Evolutionary conservation across 257 asterid species (phyloP).

Genomic region (Lantana camara): DNA sequence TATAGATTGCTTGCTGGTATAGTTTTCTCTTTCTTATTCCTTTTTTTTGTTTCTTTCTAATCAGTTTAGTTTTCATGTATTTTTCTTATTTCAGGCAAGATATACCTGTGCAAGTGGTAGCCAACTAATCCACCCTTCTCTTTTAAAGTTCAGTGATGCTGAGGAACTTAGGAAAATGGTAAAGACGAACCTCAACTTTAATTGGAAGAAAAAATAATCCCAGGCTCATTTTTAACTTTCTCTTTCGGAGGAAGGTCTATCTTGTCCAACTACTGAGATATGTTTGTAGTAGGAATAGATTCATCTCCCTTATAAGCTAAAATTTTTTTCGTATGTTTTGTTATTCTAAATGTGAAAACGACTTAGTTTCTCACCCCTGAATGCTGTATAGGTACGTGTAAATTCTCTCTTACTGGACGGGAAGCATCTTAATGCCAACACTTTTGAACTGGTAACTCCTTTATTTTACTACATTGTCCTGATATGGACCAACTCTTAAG

Average conservation of each 20-base stretch:
- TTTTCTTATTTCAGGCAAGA: conserved; percentile 56
- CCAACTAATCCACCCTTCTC: conserved; percentile 48
- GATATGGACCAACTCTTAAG: conserved; percentile 17
- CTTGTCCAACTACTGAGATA: too few relatives aligned
- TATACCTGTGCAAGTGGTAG: conserved; percentile 39
- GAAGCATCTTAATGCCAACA: conserved; percentile 43
- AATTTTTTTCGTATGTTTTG: not conserved
- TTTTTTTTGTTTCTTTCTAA: not conserved
- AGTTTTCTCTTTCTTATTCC: not conserved
- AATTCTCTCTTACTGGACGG: conserved; percentile 54
- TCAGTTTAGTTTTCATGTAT: not conserved
- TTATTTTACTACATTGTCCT: conserved; percentile 45
- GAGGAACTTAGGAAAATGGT: conserved; percentile 69
- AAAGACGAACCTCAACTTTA: conserved; percentile 26
- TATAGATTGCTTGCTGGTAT: conserved; percentile 19
- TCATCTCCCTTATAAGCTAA: too few relatives aligned
- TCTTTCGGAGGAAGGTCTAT: too few relatives aligned
- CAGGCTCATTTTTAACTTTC: not conserved
- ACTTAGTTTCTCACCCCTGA: conserved; percentile 9
- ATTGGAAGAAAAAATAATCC: conserved; percentile 11
- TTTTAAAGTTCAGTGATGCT: conserved; percentile 46
- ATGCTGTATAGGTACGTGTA: conserved; percentile 52
- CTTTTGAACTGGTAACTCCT: conserved; percentile 66
- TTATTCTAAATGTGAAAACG: not conserved
- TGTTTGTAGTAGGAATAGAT: too few relatives aligned